phyloP scores from a whole-genome alignment of 805 yeast genomes.

The Candida stauntonica region DNA sequence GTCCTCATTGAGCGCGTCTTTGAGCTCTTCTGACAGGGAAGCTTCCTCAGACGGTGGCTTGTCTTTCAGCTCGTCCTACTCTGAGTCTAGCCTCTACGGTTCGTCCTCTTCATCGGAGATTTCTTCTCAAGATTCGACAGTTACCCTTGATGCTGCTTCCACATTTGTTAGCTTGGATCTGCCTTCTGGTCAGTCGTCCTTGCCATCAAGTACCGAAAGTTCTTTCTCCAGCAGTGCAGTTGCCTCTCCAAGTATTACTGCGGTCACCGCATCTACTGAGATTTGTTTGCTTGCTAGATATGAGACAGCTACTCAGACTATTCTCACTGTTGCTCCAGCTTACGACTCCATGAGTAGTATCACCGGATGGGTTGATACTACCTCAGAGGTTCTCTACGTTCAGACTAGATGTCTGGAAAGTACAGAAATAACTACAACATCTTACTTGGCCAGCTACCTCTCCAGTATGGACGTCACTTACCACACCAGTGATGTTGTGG shows the following conservation, averaged over 20 bases:
- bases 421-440: slow-evolving; percentile 17
- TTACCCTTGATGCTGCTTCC: not conserved
- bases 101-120: not conserved
- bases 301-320: slow-evolving; percentile 20
- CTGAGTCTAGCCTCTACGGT: not conserved
- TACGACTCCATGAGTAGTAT: slow-evolving; percentile 19
- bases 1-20: no score
- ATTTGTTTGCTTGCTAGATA: slow-evolving; percentile 24
- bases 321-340: slow-evolving; percentile 22
- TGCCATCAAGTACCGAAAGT: not conserved
- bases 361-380: slow-evolving; percentile 21
- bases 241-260: slow-evolving; percentile 8
- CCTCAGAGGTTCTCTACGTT: slow-evolving; percentile 15
- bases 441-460: slow-evolving; percentile 18
- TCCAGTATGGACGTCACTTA: slow-evolving; percentile 22
- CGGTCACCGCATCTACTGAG: slow-evolving; percentile 17
- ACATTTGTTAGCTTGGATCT: not conserved
- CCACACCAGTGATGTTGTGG: slow-evolving; percentile 18
- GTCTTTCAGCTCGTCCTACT: not conserved
- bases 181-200: not conserved
- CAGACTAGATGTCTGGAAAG: slow-evolving; percentile 22
- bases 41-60: not conserved
- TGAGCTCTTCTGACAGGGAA: no score
- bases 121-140: not conserved
- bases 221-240: not conserved